Percentiles rank a stretch among this genome's conserved stretches.
phyloP scores from a whole-genome alignment of 257 asterid genomes.

The Datura wrightii region DNA sequence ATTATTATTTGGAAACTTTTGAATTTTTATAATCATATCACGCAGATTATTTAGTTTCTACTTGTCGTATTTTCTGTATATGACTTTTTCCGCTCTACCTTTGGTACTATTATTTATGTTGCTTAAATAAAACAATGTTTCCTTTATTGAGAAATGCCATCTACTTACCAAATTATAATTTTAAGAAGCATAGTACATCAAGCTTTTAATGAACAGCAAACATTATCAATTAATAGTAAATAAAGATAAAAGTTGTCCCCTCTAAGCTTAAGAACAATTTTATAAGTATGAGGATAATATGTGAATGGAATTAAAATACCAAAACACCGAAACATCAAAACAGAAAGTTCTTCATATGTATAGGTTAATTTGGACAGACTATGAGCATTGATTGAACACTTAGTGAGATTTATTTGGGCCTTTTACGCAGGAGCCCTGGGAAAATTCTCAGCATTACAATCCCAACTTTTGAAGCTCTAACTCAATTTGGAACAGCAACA shows the following conservation, averaged over 20 bases:
- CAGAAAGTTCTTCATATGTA: background rate
- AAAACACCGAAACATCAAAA: background rate
- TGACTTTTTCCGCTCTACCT: background rate
- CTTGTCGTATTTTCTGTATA: background rate
- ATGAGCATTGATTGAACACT: background rate
- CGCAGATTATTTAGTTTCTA: background rate
- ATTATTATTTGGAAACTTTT: background rate
- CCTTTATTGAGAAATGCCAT: background rate
- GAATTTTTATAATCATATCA: background rate
- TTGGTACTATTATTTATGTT: background rate
- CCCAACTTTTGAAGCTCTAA: slow-evolving; percentile 92
- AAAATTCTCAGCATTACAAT: slow-evolving; percentile 72
- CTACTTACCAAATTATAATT: background rate
- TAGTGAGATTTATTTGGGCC: slow-evolving; percentile 26
- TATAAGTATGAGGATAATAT: background rate
- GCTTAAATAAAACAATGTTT: background rate
- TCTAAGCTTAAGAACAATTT: slow-evolving; percentile 4
- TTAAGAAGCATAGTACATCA: background rate
- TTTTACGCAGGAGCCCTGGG: slow-evolving; percentile 86
- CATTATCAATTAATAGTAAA: slow-evolving; percentile 8
- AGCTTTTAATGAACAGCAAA: background rate
- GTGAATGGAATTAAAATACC: background rate
- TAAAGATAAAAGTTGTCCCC: background rate
- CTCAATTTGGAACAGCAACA: slow-evolving; percentile 87
- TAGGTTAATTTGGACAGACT: background rate